Evolutionary conservation across 2,329 filamentous ascomycete genomes (phyloP), one percentile per base, ranked within the genome.

Genomic region (Monosporascus sp.): DNA sequence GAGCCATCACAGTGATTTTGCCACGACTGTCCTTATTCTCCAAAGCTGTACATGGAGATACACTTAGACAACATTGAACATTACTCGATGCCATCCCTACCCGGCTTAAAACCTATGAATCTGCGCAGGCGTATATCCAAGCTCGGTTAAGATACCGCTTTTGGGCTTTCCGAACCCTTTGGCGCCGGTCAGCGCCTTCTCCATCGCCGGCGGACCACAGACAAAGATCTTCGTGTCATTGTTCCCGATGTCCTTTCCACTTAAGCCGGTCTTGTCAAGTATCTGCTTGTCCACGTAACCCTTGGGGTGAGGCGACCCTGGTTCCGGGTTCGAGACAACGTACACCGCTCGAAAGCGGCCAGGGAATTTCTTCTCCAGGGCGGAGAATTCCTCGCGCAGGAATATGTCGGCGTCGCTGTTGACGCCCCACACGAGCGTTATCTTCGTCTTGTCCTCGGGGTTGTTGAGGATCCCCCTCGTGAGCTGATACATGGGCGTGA

Each of bases 401-500:
- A 87, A 67, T 2, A 88, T 71, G 61, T 90, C 87, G 38, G 75
- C 69, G 51, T 87, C 82, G 0, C 75, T 78, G 57, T 88, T 87
- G 54, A 83, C 83, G 37, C 85, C 86, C 61, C 83, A 87, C 0
- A 90, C 72, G 1, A 90, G 75, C 0, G 80, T 83, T 44, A 89
- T 74, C 50, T 75, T 76, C 1, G 87, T 89, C 54, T 72, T 73
- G 59, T 89, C 86, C 1, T 75, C 68, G 0, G 83, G 77, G 61
- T 88, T 81, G 45, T 72, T 67, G n/a, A 87, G 71, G 52, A 88
- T 85, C 2, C 81, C 81, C 48, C 76, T 79, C 2, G 80, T 74
- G 2, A 88, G 76, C 64, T 87, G 83, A 64, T 82, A 88, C 58
- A 86, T 78, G 0, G 87, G 87, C 0, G 86, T 89, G 58, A 90